These are phyloP conservation scores for Plectosphaerella sp. DNA, from an alignment of 2,329 filamentous ascomycete genomes.

Conservation along the genomic window DNA sequence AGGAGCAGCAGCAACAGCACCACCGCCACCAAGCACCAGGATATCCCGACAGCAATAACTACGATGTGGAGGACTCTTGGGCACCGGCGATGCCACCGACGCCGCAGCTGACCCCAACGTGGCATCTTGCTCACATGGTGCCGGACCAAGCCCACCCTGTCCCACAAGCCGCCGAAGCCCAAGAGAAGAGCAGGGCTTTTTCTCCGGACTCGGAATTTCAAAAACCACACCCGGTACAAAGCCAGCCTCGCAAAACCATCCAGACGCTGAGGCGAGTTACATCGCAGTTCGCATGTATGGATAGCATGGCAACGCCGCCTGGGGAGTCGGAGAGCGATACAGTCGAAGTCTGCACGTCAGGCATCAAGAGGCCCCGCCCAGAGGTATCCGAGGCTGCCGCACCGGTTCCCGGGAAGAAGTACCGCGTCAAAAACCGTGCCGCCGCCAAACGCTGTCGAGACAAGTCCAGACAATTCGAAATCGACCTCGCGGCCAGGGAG, in stretches of 20 bases:
- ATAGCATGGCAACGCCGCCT: background rate
- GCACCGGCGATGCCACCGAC: background rate
- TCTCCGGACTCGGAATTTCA: too few relatives aligned
- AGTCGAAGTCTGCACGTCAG: background rate
- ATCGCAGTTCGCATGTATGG: too few relatives aligned
- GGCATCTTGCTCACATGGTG: background rate
- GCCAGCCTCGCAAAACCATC: too few relatives aligned
- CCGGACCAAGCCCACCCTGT: too few relatives aligned
- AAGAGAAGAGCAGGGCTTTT: too few relatives aligned
- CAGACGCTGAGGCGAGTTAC: too few relatives aligned
- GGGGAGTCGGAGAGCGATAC: background rate
- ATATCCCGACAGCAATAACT: too few relatives aligned
- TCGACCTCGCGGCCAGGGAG: conserved; percentile 4
- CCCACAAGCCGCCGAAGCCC: too few relatives aligned
- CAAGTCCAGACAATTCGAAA: conserved; percentile 9
- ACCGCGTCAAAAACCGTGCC: conserved; percentile 10
- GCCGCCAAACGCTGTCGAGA: conserved; percentile 11
- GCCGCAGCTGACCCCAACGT: background rate
- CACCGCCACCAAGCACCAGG: too few relatives aligned
- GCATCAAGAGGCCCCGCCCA: background rate
- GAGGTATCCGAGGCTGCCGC: background rate
- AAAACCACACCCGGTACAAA: too few relatives aligned
- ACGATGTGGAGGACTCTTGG: too few relatives aligned
- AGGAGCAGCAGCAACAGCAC: too few relatives aligned
- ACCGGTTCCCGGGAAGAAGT: background rate